phyloP scores from a whole-genome alignment of 2,329 filamentous ascomycete species.

The Cladosporium sp. region DNA sequence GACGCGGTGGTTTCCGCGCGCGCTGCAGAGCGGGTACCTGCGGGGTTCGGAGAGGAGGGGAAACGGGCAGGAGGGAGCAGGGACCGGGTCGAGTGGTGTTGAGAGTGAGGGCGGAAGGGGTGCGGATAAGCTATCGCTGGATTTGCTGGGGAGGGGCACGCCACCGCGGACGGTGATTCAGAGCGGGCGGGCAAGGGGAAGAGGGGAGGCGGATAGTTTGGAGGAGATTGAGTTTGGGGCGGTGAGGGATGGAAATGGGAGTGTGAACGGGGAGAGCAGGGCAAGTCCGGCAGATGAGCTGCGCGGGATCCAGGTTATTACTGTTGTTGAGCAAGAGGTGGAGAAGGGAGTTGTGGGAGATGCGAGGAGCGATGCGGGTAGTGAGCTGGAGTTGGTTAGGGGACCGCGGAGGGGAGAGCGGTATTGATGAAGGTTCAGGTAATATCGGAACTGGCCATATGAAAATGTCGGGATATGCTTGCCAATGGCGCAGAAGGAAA shows the following conservation, averaged over 20 bases:
- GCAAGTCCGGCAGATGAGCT: conserved; percentile 19
- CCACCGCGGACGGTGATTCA: not conserved
- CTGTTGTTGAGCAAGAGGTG: conserved; percentile 17
- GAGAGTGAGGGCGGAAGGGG: not conserved
- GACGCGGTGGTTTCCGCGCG: conserved; percentile 28
- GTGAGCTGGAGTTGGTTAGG: conserved; percentile 8
- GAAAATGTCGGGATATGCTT: too few relatives aligned
- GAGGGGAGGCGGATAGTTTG: not conserved
- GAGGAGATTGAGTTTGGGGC: conserved; percentile 7
- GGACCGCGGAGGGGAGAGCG: not conserved
- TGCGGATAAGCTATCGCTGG: not conserved
- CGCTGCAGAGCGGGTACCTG: conserved; percentile 20
- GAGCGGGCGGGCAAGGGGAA: not conserved
- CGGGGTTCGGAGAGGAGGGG: not conserved
- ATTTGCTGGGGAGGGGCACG: not conserved
- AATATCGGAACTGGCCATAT: too few relatives aligned
- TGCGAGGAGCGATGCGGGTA: conserved; percentile 12
- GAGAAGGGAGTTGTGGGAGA: conserved; percentile 6
- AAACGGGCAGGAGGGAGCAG: not conserved
- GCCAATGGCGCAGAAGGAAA: too few relatives aligned
- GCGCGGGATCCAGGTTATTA: conserved; percentile 17
- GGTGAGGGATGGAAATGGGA: not conserved
- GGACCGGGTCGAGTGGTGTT: not conserved
- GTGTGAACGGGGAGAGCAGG: conserved; percentile 8
- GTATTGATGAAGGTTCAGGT: not conserved